These are phyloP conservation scores for Umbilicus rupestris DNA, from an alignment of 164 flowering plant species.

Conservation along the genomic window DNA sequence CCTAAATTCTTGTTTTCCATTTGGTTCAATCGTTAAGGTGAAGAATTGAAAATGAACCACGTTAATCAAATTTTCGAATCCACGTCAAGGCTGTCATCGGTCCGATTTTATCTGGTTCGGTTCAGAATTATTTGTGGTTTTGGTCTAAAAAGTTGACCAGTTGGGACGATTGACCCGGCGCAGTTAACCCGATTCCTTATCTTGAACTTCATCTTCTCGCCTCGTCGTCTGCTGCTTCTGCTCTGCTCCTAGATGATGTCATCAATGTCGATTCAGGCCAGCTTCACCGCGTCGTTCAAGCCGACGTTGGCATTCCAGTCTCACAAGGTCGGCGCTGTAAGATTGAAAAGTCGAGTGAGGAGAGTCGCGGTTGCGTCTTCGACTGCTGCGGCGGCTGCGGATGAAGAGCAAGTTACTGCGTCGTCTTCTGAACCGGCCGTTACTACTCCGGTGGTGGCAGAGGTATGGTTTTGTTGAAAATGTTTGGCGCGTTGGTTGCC, in stretches of 20 bases:
- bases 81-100: no score
- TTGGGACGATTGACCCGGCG: no score
- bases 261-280: neutral
- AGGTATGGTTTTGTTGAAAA: neutral
- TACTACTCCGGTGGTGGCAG: neutral
- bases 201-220: neutral
- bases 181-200: neutral
- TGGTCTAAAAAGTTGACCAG: no score
- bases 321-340: neutral
- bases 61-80: no score
- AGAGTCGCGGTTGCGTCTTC: neutral
- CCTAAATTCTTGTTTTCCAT: no score
- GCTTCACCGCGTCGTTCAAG: neutral
- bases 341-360: neutral
- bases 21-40: no score
- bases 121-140: no score
- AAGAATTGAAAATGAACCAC: no score
- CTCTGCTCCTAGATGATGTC: neutral
- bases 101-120: no score
- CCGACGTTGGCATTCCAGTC: neutral
- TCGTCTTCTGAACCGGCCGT: neutral
- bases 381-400: neutral
- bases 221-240: neutral
- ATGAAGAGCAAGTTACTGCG: neutral
- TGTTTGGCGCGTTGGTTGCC: neutral